phyloP scores from a whole-genome alignment of 441 rosid genomes.

The Eruca vesicaria region DNA sequence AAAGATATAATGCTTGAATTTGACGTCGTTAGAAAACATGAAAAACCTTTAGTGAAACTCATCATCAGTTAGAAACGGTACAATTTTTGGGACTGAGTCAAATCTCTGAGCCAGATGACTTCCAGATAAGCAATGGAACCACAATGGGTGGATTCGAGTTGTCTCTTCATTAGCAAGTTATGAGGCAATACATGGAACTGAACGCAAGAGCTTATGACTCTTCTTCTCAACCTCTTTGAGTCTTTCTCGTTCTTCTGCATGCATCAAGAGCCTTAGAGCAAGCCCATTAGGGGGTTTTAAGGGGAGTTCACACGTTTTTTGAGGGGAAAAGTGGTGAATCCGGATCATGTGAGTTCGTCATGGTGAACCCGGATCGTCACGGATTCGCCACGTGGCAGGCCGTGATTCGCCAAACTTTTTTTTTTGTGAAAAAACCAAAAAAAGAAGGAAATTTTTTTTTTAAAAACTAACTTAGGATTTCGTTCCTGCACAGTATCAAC shows the following conservation, averaged over 20 bases:
- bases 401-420: no score
- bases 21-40: neutral
- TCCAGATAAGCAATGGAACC: slow-evolving; percentile 27
- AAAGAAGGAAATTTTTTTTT: no score
- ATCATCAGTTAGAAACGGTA: neutral
- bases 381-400: no score
- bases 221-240: slow-evolving; percentile 52
- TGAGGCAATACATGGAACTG: slow-evolving; percentile 59
- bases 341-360: no score
- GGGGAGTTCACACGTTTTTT: no score
- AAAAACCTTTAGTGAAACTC: neutral
- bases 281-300: no score
- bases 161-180: slow-evolving; percentile 44
- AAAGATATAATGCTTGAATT: neutral
- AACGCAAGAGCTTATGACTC: slow-evolving; percentile 55
- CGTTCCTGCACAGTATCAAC: no score
- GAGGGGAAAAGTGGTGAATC: no score
- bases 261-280: slow-evolving; percentile 13
- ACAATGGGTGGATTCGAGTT: slow-evolving; percentile 48
- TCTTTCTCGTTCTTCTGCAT: neutral
- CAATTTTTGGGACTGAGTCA: slow-evolving; percentile 47
- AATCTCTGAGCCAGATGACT: slow-evolving; percentile 45
- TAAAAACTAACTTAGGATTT: no score
- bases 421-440: no score
- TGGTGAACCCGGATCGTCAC: no score